phyloP scores from a whole-genome alignment of 176 grass and related monocot genomes.

The Musa beccarii region DNA sequence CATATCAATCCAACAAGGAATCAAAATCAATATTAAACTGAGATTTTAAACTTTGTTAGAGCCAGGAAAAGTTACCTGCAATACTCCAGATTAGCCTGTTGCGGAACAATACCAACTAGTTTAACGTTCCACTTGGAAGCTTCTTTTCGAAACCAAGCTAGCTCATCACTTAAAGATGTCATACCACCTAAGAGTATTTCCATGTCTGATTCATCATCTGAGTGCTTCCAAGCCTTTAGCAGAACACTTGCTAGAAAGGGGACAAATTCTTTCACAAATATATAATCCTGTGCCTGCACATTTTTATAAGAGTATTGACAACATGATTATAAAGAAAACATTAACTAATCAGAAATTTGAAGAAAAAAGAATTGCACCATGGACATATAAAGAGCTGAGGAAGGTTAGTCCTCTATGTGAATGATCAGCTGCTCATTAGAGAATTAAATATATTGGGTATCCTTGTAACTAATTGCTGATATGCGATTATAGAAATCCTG shows the following conservation, averaged over 20 bases:
- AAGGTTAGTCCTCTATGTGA: background rate
- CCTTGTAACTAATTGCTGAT: background rate
- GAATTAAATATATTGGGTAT: background rate
- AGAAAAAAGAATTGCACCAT: background rate
- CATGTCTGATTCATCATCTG: constrained; percentile 52
- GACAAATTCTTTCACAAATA: constrained; percentile 53
- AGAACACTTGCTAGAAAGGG: constrained; percentile 55
- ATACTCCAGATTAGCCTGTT: constrained; percentile 57
- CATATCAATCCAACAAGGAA: no score
- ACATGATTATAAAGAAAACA: background rate
- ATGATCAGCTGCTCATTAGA: no score
- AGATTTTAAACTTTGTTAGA: no score
- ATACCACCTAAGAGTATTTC: constrained; percentile 64
- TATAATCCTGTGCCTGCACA: constrained; percentile 58
- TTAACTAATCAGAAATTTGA: background rate
- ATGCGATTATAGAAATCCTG: background rate
- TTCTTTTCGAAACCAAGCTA: constrained; percentile 77
- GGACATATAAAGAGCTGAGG: background rate
- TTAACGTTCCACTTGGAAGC: constrained; percentile 58
- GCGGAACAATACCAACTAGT: constrained; percentile 39
- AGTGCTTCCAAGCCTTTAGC: constrained; percentile 57
- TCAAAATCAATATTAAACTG: no score
- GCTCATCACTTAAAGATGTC: constrained; percentile 56
- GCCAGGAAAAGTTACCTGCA: constrained; percentile 33
- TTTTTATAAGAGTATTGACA: background rate